These are phyloP conservation scores for Kazachstania sp. DNA, from an alignment of 1,139 yeast species.

Conservation along the genomic window DNA sequence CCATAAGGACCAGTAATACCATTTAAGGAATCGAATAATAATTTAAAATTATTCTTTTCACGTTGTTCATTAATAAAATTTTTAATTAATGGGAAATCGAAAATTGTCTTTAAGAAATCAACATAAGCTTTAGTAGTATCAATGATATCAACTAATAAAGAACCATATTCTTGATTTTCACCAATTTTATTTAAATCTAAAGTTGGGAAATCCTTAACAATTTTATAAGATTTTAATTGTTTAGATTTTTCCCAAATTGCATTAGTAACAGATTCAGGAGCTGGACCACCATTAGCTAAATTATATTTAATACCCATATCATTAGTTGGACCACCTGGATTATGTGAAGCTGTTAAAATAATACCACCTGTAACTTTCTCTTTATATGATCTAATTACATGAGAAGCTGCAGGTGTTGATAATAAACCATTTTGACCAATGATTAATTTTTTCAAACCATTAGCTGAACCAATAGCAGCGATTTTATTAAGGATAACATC, in stretches of 20 bases:
- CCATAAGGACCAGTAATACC: slow-evolving; percentile 99
- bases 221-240: slow-evolving; percentile 51
- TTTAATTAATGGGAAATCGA: slow-evolving; percentile 82
- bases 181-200: slow-evolving; percentile 62
- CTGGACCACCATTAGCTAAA: slow-evolving; percentile 95
- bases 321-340: slow-evolving; percentile 93
- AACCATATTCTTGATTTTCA: slow-evolving; percentile 35
- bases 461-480: slow-evolving; percentile 78
- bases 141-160: slow-evolving; percentile 65
- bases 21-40: slow-evolving; percentile 83
- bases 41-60: slow-evolving; percentile 48
- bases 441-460: slow-evolving; percentile 77
- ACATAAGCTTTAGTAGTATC: slow-evolving; percentile 79
- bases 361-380: slow-evolving; percentile 85
- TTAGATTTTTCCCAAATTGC: slow-evolving; percentile 69
- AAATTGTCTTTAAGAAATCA: slow-evolving; percentile 69
- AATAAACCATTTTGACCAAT: slow-evolving; percentile 84
- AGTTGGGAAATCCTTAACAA: slow-evolving; percentile 43
- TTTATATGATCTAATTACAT: slow-evolving; percentile 62
- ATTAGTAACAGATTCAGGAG: slow-evolving; percentile 91
- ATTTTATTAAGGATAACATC: slow-evolving; percentile 74
- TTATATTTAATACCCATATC: slow-evolving; percentile 97
- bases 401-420: slow-evolving; percentile 96
- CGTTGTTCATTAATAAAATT: slow-evolving; percentile 49
- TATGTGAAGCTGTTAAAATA: slow-evolving; percentile 92